Percentiles rank a stretch among this genome's conserved stretches.
These are phyloP conservation scores for Silene conica DNA, from an alignment of 148 eudicot species.

Conservation along the genomic window DNA sequence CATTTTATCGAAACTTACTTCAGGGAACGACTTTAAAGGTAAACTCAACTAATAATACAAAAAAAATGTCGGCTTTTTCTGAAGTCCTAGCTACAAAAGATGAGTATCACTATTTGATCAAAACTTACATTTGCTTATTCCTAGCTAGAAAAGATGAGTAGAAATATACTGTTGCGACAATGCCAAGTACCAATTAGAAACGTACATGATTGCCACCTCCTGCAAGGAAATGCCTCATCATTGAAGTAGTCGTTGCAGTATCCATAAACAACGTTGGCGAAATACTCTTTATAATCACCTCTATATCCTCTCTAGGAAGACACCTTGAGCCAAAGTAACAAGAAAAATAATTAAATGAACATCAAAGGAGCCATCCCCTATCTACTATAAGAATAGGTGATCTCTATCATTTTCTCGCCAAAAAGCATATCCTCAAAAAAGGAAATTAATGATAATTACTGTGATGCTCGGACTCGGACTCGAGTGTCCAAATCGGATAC, in stretches of 20 bases:
- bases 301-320: slow-evolving; percentile 63
- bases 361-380: background rate
- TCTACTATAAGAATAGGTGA: too few species aligned
- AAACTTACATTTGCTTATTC: background rate
- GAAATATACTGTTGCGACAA: background rate
- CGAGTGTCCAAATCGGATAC: too few species aligned
- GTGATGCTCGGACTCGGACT: too few species aligned
- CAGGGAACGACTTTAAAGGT: background rate
- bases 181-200: background rate
- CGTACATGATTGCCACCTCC: slow-evolving; percentile 40
- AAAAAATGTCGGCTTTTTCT: too few species aligned
- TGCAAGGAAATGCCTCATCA: slow-evolving; percentile 56
- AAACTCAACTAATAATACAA: background rate
- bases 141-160: background rate
- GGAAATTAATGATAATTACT: too few species aligned
- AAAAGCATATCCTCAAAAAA: too few species aligned
- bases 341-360: background rate
- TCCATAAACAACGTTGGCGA: slow-evolving; percentile 62
- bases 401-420: too few species aligned
- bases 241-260: slow-evolving; percentile 44
- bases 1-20: background rate
- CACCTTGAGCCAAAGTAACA: slow-evolving; percentile 33
- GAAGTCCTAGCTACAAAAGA: background rate
- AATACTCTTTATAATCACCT: slow-evolving; percentile 49
- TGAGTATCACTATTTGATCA: background rate